Conservation (phyloP, 2,329 filamentous ascomycete species). For the Apiospora arundinis region DNA sequence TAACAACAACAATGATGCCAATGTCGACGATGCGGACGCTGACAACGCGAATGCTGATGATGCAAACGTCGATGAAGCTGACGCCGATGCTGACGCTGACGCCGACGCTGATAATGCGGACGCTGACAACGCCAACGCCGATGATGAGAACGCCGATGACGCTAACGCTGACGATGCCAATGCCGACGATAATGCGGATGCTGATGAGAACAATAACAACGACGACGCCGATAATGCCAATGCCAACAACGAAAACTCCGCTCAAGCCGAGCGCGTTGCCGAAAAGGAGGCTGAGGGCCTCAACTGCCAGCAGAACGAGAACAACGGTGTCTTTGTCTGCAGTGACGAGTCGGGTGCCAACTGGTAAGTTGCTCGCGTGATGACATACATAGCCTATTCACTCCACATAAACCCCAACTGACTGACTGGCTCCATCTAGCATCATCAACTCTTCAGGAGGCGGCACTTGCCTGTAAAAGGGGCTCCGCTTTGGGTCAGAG, state of each 20-base stretch:
- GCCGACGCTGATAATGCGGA: no score
- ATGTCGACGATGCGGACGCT: background rate
- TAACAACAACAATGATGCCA: background rate
- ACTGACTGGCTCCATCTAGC: background rate
- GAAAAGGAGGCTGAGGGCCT: background rate
- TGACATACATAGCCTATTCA: background rate
- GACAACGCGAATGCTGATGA: background rate
- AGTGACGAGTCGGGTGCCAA: background rate
- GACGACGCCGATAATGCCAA: background rate
- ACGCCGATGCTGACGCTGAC: background rate
- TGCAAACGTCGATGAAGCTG: no score
- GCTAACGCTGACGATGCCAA: background rate
- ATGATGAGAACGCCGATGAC: background rate
- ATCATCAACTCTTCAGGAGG: slow-evolving; percentile 5
- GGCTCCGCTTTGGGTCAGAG: background rate
- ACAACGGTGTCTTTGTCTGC: background rate
- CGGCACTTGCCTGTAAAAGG: background rate
- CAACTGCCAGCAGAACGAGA: background rate
- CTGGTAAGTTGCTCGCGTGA: background rate
- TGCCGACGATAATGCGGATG: background rate
- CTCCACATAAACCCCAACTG: background rate
- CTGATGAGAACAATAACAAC: background rate
- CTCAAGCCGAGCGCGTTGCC: background rate
- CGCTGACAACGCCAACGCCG: background rate
- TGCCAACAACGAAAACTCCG: background rate